A percentile compares a stretch with the other conserved stretches of the same genome.
phyloP scores from a whole-genome alignment of 441 rosid species.

The Brassica balearica region DNA sequence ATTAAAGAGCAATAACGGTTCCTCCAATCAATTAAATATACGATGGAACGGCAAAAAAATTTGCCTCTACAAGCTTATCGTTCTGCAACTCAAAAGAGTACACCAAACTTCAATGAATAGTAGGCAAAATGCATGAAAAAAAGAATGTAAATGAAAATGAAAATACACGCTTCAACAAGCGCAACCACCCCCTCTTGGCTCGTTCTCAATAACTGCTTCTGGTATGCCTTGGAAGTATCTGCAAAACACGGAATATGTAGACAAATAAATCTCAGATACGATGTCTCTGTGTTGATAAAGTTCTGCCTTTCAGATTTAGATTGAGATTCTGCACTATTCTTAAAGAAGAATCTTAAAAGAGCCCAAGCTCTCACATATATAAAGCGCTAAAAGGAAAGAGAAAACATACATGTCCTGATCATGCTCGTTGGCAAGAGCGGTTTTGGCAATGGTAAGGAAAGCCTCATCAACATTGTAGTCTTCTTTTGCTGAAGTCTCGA shows the following conservation, averaged over 20 bases:
- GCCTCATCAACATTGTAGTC: constrained; percentile 60
- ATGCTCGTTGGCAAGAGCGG: constrained; percentile 55
- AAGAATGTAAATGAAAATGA: constrained; percentile 28
- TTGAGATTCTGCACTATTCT: too few relatives aligned
- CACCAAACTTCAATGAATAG: constrained; percentile 35
- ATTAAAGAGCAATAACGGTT: background rate
- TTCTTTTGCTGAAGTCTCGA: constrained; percentile 69
- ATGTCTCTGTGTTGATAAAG: background rate
- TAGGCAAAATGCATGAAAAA: constrained; percentile 12
- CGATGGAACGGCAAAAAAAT: constrained; percentile 30
- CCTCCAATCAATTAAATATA: constrained; percentile 44
- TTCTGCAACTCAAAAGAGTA: constrained; percentile 32
- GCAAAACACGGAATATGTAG: constrained; percentile 22
- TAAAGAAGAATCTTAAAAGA: background rate
- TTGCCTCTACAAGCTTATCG: constrained; percentile 38
- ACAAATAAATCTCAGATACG: background rate
- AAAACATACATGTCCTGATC: constrained; percentile 55
- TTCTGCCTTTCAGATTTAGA: too few relatives aligned
- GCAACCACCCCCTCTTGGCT: constrained; percentile 57
- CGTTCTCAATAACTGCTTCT: constrained; percentile 49
- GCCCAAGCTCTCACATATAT: background rate
- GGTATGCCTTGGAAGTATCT: constrained; percentile 57
- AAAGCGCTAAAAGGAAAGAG: constrained; percentile 10
- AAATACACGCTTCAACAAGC: constrained; percentile 46
- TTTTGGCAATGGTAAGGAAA: constrained; percentile 54